Conservation (phyloP, 2,329 filamentous ascomycete genomes). For the Fusarium mangiferae region DNA sequence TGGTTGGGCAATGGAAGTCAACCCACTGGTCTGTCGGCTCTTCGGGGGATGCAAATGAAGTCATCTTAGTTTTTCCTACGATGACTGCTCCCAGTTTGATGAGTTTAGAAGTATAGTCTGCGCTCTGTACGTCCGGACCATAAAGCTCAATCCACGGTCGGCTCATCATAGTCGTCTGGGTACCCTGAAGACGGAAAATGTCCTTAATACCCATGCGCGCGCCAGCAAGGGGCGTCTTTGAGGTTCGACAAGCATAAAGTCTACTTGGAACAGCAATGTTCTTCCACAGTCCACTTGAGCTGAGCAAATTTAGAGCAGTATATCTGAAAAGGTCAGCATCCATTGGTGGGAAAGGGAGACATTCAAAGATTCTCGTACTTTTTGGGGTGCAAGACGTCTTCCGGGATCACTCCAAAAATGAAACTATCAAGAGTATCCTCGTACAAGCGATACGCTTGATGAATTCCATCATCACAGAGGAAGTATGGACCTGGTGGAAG, state of each 20-base stretch:
- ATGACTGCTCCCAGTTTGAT: accelerated
- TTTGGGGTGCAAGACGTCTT: neutral
- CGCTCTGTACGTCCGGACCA: accelerated
- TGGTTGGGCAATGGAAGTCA: neutral
- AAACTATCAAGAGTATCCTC: neutral
- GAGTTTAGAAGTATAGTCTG: neutral
- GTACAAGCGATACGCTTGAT: neutral
- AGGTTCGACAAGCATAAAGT: accelerated
- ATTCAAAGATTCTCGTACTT: accelerated
- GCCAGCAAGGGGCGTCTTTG: accelerated
- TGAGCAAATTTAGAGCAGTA: neutral
- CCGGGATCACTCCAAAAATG: neutral
- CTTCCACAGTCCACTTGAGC: neutral
- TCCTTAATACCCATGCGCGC: neutral
- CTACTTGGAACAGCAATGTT: accelerated
- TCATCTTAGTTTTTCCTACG: neutral
- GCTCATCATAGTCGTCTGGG: neutral
- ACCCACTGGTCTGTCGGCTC: neutral
- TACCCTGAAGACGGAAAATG: accelerated
- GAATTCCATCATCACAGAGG: neutral
- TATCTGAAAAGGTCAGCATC: no score
- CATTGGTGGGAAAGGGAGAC: no score
- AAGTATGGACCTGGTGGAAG: neutral
- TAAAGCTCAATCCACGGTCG: neutral
- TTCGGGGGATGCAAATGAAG: accelerated